These are phyloP conservation scores for Cladosporium sp. DNA, from an alignment of 2,329 filamentous ascomycete genomes.

Conservation along the genomic window DNA sequence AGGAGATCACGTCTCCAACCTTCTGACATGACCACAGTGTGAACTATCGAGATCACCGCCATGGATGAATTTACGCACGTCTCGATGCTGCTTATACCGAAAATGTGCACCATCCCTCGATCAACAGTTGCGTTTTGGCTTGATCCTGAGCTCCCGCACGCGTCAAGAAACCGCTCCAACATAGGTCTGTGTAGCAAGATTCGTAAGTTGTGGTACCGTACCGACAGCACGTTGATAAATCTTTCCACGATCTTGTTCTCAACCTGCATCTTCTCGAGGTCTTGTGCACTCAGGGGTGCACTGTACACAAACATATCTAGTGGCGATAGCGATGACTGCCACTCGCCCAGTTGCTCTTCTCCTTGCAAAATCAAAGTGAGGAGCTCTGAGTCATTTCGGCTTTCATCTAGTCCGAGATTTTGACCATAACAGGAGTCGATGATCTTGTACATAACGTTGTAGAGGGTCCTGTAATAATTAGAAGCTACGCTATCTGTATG, in stretches of 20 bases:
- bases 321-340: not conserved
- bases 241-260: not conserved
- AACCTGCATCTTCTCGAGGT: not conserved
- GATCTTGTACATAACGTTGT: not conserved
- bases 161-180: conserved; percentile 26
- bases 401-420: not conserved
- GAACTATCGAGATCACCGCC: not conserved
- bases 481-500: not conserved
- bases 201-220: conserved; percentile 41
- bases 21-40: not conserved
- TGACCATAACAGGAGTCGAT: not conserved
- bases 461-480: not conserved
- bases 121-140: not conserved
- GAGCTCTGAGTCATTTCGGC: not conserved
- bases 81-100: not conserved
- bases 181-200: conserved; percentile 41
- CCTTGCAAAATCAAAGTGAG: not conserved
- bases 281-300: not conserved
- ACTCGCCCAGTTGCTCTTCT: not conserved
- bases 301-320: not conserved
- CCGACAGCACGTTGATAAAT: not conserved
- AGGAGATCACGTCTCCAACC: not conserved
- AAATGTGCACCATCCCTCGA: not conserved
- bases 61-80: not conserved
- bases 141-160: not conserved